Conservation (phyloP, 805 yeast genomes). For the Kuraishia borneana region DNA sequence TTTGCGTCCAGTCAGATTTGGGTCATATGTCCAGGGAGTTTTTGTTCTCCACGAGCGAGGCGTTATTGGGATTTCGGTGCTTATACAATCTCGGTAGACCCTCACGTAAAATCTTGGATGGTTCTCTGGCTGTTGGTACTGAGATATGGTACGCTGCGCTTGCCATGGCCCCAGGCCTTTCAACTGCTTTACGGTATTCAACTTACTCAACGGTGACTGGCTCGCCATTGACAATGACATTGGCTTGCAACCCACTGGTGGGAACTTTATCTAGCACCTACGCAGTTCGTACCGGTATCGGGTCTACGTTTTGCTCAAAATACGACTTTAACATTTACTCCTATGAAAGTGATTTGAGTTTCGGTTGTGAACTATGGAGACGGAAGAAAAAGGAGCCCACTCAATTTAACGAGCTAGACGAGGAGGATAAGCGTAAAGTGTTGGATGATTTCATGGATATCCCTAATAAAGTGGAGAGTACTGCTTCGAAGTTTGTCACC, state of each 20-base stretch:
- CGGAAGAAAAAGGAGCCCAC: neutral
- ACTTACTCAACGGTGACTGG: slow-evolving; percentile 81
- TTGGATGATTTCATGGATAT: slow-evolving; percentile 12
- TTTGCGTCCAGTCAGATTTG: slow-evolving; percentile 60
- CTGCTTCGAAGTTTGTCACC: slow-evolving; percentile 11
- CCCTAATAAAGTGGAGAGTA: slow-evolving; percentile 8
- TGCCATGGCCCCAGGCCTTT: slow-evolving; percentile 81
- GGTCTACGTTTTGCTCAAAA: slow-evolving; percentile 69
- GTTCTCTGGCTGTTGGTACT: slow-evolving; percentile 59
- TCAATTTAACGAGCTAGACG: slow-evolving; percentile 9
- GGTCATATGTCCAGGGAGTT: slow-evolving; percentile 60
- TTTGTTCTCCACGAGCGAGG: slow-evolving; percentile 75
- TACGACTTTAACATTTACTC: slow-evolving; percentile 89
- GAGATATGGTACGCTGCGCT: slow-evolving; percentile 83
- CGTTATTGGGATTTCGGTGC: slow-evolving; percentile 70
- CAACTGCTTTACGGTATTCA: slow-evolving; percentile 75
- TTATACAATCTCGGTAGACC: slow-evolving; percentile 53
- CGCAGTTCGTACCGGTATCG: slow-evolving; percentile 67
- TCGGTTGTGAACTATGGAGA: slow-evolving; percentile 82
- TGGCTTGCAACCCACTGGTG: slow-evolving; percentile 78
- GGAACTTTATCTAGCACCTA: slow-evolving; percentile 87
- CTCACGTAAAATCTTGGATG: slow-evolving; percentile 1
- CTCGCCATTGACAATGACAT: slow-evolving; percentile 79
- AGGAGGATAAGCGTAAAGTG: slow-evolving; percentile 10
- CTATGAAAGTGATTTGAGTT: slow-evolving; percentile 72